phyloP scores from a whole-genome alignment of 2,329 filamentous ascomycete species.

The Venturia carpophila region DNA sequence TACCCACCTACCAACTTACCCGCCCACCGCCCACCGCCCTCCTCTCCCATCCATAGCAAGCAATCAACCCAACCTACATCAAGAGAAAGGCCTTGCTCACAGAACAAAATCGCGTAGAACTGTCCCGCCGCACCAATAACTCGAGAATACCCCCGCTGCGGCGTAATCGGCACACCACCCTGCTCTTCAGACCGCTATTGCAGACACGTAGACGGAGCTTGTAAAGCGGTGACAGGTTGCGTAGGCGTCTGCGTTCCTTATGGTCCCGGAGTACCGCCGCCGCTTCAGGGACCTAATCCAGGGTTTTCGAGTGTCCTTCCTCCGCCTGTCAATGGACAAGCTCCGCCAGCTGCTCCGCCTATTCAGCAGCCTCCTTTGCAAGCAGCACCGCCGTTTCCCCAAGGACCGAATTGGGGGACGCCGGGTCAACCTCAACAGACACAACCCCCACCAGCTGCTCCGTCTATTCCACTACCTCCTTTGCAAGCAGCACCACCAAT shows the following conservation, averaged over 20 bases:
- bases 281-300: no score
- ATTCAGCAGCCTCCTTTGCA: no score
- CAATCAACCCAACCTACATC: not conserved
- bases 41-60: not conserved
- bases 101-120: not conserved
- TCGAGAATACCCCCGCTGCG: not conserved
- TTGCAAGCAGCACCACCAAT: not conserved
- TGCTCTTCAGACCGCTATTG: not conserved
- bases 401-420: no score
- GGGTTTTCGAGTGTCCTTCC: no score
- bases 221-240: not conserved
- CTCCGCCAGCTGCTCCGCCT: no score
- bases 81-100: not conserved
- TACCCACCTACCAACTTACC: no score
- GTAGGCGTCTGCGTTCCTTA: not conserved
- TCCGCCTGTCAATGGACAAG: no score
- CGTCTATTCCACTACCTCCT: not conserved
- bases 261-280: not conserved
- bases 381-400: no score
- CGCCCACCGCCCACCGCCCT: not conserved
- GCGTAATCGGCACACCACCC: not conserved
- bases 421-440: no score
- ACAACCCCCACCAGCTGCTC: no score
- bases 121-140: constrained; percentile 7
- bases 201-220: not conserved